Conservation (phyloP, 2,329 filamentous ascomycete genomes). For the Fusarium phyllophilum region DNA sequence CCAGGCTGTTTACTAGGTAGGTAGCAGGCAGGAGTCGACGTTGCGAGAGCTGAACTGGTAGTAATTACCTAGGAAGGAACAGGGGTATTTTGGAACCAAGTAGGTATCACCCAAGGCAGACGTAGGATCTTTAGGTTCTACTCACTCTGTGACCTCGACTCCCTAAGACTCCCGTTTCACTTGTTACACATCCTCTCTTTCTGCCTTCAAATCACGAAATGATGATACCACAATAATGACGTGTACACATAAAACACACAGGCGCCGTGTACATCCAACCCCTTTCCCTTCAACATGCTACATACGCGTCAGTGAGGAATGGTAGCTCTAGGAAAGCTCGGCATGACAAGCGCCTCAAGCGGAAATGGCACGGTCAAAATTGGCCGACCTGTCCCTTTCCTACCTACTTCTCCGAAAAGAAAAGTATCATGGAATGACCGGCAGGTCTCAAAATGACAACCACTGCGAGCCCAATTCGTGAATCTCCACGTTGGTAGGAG, state of each 20-base stretch:
- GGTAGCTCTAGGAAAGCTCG: slow-evolving; percentile 26
- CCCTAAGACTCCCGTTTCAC: background rate
- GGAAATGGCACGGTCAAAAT: slow-evolving; percentile 27
- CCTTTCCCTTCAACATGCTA: slow-evolving; percentile 5
- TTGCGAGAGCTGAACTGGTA: slow-evolving; percentile 9
- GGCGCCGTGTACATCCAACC: slow-evolving; percentile 21
- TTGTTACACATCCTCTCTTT: background rate
- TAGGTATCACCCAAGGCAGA: background rate
- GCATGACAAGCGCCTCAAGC: slow-evolving; percentile 36
- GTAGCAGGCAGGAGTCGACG: background rate
- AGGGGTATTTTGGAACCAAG: slow-evolving; percentile 2
- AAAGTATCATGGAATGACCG: background rate
- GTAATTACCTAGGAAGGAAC: slow-evolving; percentile 1
- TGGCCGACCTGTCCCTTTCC: background rate
- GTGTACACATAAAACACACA: background rate
- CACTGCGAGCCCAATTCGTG: slow-evolving; percentile 9
- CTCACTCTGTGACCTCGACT: background rate
- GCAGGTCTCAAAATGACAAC: slow-evolving; percentile 11
- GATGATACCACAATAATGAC: background rate
- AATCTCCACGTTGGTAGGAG: background rate
- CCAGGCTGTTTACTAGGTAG: background rate
- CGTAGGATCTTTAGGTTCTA: background rate
- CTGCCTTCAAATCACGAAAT: background rate
- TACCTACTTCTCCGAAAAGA: background rate
- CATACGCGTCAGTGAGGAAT: slow-evolving; percentile 20